Evolutionary conservation across 108 stramenopile species (phyloP), one percentile per base, ranked within the genome.

Genomic region (Cyclotella sp.): DNA sequence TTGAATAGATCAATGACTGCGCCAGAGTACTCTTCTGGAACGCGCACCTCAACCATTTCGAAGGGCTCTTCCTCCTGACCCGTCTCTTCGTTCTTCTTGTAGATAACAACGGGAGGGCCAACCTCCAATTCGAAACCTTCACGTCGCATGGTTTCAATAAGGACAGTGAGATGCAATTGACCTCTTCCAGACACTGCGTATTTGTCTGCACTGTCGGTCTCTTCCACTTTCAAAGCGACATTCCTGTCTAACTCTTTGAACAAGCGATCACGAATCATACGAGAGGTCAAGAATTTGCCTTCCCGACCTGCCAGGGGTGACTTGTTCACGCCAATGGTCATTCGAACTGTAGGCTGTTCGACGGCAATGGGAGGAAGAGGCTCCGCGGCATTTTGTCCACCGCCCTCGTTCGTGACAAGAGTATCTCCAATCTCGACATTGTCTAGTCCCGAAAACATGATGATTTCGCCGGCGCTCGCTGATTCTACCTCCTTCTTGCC

Each of bases 41-140:
- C 96, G 26, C 97, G 88, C 41, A 98, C 85, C 75, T 97, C 98
- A 40, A 99, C 93, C 40, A 79, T 85, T 82, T 99, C 99, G 57
- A 89, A 98, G 3, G 99, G 99, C 75, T 99, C 99, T 75, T 93
- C 90, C 65, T 74, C 70, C 70, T 95, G 82, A 58, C 98, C 98
- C 39, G 93, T 93, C 68, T 94, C 92, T 72, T 97, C 91, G 67
- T 97, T 93, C 27, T 62, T 72, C 79, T 93, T 95, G 81, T 81
- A 86, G 79, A 99, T 98, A 22, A 99, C 99, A 22, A 87, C 92
- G 16, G 99, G 99, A 10, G 99, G 98, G 11, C 98, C 98, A 54
- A 99, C 92, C 60, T 97, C 93, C 30, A 99, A 78, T 84, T 99
- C 99, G 72, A 99, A 99, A 72, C 99, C 99, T 82, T 99, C 99